These are phyloP conservation scores for Scenedesmus sp. DNA, from an alignment of 163 green algal genomes.

Conservation along the genomic window DNA sequence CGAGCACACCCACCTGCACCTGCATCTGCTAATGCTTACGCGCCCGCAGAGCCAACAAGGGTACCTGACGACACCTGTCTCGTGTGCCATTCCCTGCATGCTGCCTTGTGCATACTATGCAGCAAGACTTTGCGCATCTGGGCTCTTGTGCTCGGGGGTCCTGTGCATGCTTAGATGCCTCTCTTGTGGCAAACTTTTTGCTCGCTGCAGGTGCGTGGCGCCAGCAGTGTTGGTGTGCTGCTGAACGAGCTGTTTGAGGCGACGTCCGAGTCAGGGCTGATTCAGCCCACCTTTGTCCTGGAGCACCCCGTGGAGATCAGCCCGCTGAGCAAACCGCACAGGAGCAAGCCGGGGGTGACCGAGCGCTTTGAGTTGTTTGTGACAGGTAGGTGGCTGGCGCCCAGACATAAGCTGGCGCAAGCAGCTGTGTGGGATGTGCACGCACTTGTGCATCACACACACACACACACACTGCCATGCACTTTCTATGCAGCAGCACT, in stretches of 20 bases:
- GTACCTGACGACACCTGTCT: too few species aligned
- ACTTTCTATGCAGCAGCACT: too few species aligned
- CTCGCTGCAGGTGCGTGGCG: slow-evolving; percentile 29
- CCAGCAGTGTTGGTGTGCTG: slow-evolving; percentile 78
- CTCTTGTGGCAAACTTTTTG: not conserved
- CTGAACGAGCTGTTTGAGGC: slow-evolving; percentile 95
- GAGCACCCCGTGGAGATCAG: slow-evolving; percentile 94
- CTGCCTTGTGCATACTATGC: not conserved
- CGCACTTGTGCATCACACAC: too few species aligned
- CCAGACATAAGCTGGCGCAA: slow-evolving; percentile 94
- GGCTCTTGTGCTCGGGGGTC: not conserved
- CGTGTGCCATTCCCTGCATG: too few species aligned
- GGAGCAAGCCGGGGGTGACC: slow-evolving; percentile 81
- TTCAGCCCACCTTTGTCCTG: slow-evolving; percentile 94
- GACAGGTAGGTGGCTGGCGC: slow-evolving; percentile 62
- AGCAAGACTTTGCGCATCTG: too few species aligned
- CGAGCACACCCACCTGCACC: too few species aligned
- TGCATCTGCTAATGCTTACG: too few species aligned
- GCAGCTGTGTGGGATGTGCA: slow-evolving; percentile 89
- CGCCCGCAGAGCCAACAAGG: too few species aligned
- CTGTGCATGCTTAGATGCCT: not conserved
- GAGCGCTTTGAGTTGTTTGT: slow-evolving; percentile 99
- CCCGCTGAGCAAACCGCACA: slow-evolving; percentile 95
- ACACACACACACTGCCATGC: not conserved
- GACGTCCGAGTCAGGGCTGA: slow-evolving; percentile 82